These are phyloP conservation scores for Tetrapisispora taiwanensis DNA, from an alignment of 805 yeast species.

Conservation along the genomic window DNA sequence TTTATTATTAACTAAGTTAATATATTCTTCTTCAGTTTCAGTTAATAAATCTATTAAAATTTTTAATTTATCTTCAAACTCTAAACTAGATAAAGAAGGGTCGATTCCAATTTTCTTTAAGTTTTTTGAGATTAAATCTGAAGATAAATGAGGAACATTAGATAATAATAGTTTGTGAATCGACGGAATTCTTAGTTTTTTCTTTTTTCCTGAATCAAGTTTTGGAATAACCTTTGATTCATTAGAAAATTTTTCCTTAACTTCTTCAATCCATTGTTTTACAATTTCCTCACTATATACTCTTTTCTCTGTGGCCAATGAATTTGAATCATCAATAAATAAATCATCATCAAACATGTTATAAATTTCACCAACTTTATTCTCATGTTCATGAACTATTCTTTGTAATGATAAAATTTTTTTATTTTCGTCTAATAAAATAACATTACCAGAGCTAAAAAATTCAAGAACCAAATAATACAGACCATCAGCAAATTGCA, in stretches of 20 bases:
- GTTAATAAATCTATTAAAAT: slow-evolving; percentile 36
- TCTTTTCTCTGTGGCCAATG: not conserved
- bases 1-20: slow-evolving; percentile 28
- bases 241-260: slow-evolving; percentile 7
- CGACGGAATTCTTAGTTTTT: slow-evolving; percentile 41
- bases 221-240: slow-evolving; percentile 6
- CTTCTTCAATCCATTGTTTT: slow-evolving; percentile 24
- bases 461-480: slow-evolving; percentile 77
- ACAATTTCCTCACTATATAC: slow-evolving; percentile 13
- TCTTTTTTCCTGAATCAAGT: slow-evolving; percentile 12
- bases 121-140: slow-evolving; percentile 61
- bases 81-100: slow-evolving; percentile 33
- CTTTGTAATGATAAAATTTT: slow-evolving; percentile 69
- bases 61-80: slow-evolving; percentile 22
- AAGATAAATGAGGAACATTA: slow-evolving; percentile 63
- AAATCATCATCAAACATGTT: slow-evolving; percentile 45
- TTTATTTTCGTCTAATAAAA: slow-evolving; percentile 58
- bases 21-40: slow-evolving; percentile 37
- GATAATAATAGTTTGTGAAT: slow-evolving; percentile 62
- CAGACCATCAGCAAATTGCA: slow-evolving; percentile 76
- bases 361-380: slow-evolving; percentile 64
- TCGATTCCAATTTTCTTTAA: slow-evolving; percentile 39
- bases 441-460: slow-evolving; percentile 88
- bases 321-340: slow-evolving; percentile 24
- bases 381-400: slow-evolving; percentile 63